Evolutionary conservation across 164 flowering plant genomes (phyloP).

Genomic region (Taxillus chinensis): DNA sequence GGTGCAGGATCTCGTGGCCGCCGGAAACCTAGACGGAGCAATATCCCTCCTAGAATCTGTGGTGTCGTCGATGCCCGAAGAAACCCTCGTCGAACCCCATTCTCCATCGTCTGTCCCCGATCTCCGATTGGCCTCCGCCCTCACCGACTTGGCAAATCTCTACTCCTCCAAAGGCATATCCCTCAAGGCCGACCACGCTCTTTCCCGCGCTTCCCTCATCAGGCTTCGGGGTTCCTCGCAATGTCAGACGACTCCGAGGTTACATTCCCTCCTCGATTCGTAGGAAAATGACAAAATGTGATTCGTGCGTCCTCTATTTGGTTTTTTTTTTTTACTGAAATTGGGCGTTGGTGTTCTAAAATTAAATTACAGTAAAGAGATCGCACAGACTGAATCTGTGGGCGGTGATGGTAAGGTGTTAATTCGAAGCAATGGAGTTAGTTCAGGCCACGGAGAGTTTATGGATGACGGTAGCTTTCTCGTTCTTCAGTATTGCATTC

Average conservation of each 20-base stretch:
- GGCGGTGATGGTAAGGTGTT: constrained; percentile 3
- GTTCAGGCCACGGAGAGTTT: neutral
- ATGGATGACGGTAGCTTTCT: constrained; percentile 11
- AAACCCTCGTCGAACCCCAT: constrained; percentile 20
- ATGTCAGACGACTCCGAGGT: constrained; percentile 9
- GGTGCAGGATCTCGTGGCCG: constrained; percentile 46
- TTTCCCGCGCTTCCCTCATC: constrained; percentile 34
- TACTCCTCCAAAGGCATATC: constrained; percentile 50
- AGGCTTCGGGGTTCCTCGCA: constrained; percentile 14
- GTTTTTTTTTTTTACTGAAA: too few species aligned
- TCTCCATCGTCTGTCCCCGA: constrained; percentile 1
- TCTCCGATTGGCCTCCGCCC: constrained; percentile 37
- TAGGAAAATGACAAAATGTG: neutral
- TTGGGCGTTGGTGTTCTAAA: too few species aligned
- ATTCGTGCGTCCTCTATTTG: too few species aligned
- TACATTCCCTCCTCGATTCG: constrained; percentile 1
- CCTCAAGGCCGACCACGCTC: constrained; percentile 42
- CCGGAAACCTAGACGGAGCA: constrained; percentile 41
- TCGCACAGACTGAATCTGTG: neutral
- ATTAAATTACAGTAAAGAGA: constrained; percentile 10
- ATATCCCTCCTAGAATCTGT: constrained; percentile 42
- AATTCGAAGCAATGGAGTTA: constrained; percentile 1
- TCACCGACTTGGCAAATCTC: constrained; percentile 43
- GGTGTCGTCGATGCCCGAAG: neutral
- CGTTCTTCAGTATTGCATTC: neutral